Percentiles rank a stretch among this genome's conserved stretches.
phyloP scores from a whole-genome alignment of 257 asterid species.

The Fraxinus excelsior region DNA sequence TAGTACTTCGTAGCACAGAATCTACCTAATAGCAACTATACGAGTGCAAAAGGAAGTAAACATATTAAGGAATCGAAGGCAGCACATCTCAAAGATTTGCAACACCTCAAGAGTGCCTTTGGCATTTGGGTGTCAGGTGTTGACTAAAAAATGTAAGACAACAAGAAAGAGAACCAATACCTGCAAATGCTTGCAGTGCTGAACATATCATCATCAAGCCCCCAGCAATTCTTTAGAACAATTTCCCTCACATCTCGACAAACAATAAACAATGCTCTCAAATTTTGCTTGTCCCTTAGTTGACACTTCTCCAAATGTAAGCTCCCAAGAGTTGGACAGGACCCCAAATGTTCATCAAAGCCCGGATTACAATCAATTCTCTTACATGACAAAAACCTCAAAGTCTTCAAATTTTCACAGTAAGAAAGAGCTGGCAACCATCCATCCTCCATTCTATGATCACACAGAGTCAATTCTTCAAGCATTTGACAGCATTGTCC shows the following conservation, averaged over 20 bases:
- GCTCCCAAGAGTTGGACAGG: conserved; percentile 52
- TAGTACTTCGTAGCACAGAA: not conserved
- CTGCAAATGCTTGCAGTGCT: conserved; percentile 48
- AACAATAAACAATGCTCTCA: conserved; percentile 51
- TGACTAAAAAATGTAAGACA: not conserved
- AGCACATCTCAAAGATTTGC: conserved; percentile 4
- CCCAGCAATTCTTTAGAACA: conserved; percentile 57
- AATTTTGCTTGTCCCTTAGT: conserved; percentile 46
- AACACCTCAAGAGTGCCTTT: not conserved
- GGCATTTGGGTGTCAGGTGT: too few species aligned
- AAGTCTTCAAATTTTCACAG: conserved; percentile 56
- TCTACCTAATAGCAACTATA: not conserved
- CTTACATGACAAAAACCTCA: conserved; percentile 61
- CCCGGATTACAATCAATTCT: conserved; percentile 46
- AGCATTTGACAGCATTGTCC: conserved; percentile 78
- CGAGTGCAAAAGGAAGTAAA: not conserved
- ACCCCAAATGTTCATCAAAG: conserved; percentile 46
- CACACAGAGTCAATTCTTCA: conserved; percentile 51
- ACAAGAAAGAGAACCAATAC: conserved; percentile 30
- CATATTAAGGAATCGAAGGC: not conserved
- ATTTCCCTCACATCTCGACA: conserved; percentile 54
- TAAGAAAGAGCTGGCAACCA: conserved; percentile 70
- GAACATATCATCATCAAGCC: conserved; percentile 57
- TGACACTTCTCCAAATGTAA: conserved; percentile 71
- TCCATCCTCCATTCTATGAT: conserved; percentile 73